These are phyloP conservation scores for Aspergillus brasiliensis DNA, from an alignment of 2,329 filamentous ascomycete genomes.

Conservation along the genomic window DNA sequence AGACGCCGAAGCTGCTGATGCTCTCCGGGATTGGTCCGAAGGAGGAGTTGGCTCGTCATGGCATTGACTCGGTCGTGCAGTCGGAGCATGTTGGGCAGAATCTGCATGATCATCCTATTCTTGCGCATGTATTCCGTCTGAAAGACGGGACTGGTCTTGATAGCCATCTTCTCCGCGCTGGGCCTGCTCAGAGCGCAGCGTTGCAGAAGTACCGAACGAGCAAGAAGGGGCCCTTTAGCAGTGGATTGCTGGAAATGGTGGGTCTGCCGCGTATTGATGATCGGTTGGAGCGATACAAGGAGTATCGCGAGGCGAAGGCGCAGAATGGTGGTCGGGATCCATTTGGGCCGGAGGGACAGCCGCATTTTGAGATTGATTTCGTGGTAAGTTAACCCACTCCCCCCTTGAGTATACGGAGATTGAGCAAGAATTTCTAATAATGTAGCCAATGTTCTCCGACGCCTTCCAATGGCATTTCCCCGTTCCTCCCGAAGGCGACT, in stretches of 20 bases:
- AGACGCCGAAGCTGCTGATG: conserved; percentile 8
- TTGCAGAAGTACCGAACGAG: conserved; percentile 1
- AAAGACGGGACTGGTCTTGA: neutral
- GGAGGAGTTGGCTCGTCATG: neutral
- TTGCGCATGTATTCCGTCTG: neutral
- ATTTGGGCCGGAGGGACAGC: conserved; percentile 1
- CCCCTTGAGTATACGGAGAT: neutral
- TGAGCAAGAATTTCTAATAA: neutral
- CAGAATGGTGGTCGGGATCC: conserved; percentile 1
- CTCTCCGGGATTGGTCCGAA: conserved; percentile 5
- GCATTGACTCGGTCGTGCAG: neutral
- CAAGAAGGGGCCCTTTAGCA: neutral
- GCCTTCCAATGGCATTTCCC: conserved; percentile 3
- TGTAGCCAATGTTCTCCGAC: conserved; percentile 2
- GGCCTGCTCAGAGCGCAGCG: neutral
- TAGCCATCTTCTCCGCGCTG: neutral
- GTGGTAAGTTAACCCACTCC: neutral
- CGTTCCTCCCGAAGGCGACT: conserved; percentile 1
- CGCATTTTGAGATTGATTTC: conserved; percentile 5
- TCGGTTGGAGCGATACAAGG: neutral
- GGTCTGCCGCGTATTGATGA: neutral
- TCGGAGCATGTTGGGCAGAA: conserved; percentile 2
- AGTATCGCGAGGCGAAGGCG: conserved; percentile 2
- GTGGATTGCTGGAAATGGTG: neutral
- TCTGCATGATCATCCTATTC: neutral